Evolutionary conservation across 2,329 filamentous ascomycete genomes (phyloP).

Genomic region (Pseudogymnoascus sp.): DNA sequence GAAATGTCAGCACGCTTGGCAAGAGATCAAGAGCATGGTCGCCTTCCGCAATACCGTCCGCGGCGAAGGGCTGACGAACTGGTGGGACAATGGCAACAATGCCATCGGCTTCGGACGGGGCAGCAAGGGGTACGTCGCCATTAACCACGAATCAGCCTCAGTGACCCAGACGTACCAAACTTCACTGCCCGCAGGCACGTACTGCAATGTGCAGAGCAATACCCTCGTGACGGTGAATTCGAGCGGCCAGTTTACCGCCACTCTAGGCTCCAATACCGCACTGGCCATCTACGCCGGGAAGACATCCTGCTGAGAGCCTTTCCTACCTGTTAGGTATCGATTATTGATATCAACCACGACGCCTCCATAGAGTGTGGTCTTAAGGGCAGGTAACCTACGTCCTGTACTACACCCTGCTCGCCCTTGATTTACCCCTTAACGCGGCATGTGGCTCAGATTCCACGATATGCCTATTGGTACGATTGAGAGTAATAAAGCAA

Average conservation of each 20-base stretch:
- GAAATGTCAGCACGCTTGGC: not conserved
- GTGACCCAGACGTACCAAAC: not conserved
- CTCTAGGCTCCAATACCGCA: not conserved
- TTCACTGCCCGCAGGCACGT: not conserved
- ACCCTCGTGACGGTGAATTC: not conserved
- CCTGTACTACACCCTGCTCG: too few species aligned
- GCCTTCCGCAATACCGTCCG: not conserved
- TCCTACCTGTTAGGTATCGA: not conserved
- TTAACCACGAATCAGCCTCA: not conserved
- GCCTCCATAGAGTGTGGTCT: not conserved
- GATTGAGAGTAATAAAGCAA: too few species aligned
- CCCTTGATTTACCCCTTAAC: too few species aligned
- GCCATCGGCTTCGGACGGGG: not conserved
- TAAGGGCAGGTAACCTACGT: not conserved
- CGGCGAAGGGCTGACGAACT: not conserved
- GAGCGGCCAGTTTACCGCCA: not conserved
- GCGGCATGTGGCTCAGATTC: too few species aligned
- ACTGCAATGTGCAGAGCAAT: not conserved
- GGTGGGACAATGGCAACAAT: constrained; percentile 1
- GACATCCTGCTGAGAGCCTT: not conserved
- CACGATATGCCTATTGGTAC: too few species aligned
- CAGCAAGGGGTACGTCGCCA: not conserved
- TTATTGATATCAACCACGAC: not conserved
- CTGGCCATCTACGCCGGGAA: not conserved
- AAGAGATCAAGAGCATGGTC: not conserved